phyloP scores from a whole-genome alignment of 495 filamentous ascomycete species.

The Jackrogersella multiformis region DNA sequence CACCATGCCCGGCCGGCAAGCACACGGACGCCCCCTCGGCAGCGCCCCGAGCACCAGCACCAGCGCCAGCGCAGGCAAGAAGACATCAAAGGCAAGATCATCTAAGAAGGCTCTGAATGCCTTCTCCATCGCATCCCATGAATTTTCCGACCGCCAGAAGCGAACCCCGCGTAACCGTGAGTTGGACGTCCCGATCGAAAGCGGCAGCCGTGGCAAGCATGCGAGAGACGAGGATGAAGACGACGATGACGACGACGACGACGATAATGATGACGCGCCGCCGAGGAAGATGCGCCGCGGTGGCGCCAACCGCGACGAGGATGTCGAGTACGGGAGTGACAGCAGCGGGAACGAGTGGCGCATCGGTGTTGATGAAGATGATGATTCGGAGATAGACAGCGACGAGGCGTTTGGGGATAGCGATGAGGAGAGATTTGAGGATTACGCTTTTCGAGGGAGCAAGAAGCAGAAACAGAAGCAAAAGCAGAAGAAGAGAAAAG shows the following conservation, averaged over 20 bases:
- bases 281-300: slow-evolving; percentile 56
- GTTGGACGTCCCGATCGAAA: slow-evolving; percentile 50
- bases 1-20: slow-evolving; percentile 75
- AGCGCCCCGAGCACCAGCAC: slow-evolving; percentile 44
- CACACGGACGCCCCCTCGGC: slow-evolving; percentile 62
- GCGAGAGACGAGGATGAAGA: slow-evolving; percentile 60
- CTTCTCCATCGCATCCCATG: slow-evolving; percentile 79
- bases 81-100: slow-evolving; percentile 54
- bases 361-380: slow-evolving; percentile 76
- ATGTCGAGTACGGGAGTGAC: slow-evolving; percentile 73
- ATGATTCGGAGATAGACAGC: slow-evolving; percentile 87
- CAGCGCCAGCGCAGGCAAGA: slow-evolving; percentile 64
- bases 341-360: slow-evolving; percentile 91
- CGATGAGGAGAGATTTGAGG: slow-evolving; percentile 83
- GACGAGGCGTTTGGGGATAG: slow-evolving; percentile 94
- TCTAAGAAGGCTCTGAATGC: slow-evolving; percentile 77
- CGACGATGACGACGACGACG: slow-evolving; percentile 61
- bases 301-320: slow-evolving; percentile 55
- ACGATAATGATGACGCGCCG: slow-evolving; percentile 57
- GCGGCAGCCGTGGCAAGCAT: slow-evolving; percentile 47
- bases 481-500: slow-evolving; percentile 44
- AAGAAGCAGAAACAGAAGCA: slow-evolving; percentile 62
- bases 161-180: slow-evolving; percentile 56
- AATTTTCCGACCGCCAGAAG: slow-evolving; percentile 52
- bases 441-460: slow-evolving; percentile 76